Conservation (phyloP, 2,329 filamentous ascomycete species). For the Aspergillus thermomutatus region DNA sequence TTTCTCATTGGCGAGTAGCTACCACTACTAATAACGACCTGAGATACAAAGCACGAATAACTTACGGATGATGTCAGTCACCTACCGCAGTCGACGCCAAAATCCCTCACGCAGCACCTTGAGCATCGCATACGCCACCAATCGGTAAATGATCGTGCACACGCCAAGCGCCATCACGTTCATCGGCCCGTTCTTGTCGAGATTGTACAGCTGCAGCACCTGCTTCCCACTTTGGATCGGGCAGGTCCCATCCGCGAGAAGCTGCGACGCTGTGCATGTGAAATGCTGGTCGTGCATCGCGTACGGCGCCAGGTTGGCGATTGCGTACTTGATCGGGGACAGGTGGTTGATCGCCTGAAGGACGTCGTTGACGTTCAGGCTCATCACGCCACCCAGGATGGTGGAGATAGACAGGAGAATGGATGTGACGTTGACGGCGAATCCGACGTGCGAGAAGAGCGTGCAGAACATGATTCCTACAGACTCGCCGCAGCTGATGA, state of each 20-base stretch:
- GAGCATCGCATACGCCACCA: constrained; percentile 46
- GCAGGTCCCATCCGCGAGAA: constrained; percentile 59
- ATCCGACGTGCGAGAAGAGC: constrained; percentile 69
- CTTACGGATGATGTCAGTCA: background rate
- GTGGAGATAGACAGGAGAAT: constrained; percentile 68
- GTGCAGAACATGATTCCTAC: constrained; percentile 79
- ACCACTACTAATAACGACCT: background rate
- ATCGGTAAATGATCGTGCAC: constrained; percentile 62
- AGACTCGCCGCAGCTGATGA: constrained; percentile 71
- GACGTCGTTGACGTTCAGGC: constrained; percentile 64
- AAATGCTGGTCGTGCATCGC: constrained; percentile 61
- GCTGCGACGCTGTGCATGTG: constrained; percentile 60
- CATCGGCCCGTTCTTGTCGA: constrained; percentile 59
- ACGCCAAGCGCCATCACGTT: constrained; percentile 63
- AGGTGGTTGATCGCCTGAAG: constrained; percentile 69
- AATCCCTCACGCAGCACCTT: constrained; percentile 26
- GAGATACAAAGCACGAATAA: background rate
- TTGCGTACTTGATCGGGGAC: constrained; percentile 66
- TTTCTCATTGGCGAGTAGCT: background rate
- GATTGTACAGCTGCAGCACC: constrained; percentile 64
- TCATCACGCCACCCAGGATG: constrained; percentile 68
- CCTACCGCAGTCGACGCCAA: constrained; percentile 14
- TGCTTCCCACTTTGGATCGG: constrained; percentile 64
- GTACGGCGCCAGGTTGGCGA: constrained; percentile 65
- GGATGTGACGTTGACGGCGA: constrained; percentile 70